Percentiles rank a stretch among this genome's conserved stretches.
Conservation (phyloP, 352 stramenopile genomes). For the Aphanomyces euteiches region DNA sequence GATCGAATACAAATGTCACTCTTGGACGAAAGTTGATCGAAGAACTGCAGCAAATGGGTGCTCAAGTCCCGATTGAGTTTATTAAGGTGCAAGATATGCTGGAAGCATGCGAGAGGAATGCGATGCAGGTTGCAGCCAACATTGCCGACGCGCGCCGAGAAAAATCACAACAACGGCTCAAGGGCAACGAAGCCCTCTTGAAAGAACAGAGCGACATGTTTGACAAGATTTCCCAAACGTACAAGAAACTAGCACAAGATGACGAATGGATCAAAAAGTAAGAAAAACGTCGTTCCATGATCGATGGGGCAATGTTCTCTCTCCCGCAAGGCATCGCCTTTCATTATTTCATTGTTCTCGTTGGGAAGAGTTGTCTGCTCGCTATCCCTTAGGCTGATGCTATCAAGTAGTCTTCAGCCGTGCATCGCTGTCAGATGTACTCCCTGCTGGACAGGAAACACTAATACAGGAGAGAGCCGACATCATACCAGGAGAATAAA, state of each 20-base stretch:
- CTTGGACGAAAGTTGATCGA: constrained; percentile 22
- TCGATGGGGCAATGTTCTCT: too few relatives aligned
- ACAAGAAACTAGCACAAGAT: constrained; percentile 12
- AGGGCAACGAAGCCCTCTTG: constrained; percentile 15
- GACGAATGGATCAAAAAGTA: constrained; percentile 27
- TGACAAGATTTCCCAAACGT: constrained; percentile 4
- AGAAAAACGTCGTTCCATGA: neutral
- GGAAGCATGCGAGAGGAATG: constrained; percentile 19
- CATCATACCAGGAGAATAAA: too few relatives aligned
- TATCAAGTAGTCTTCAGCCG: too few relatives aligned
- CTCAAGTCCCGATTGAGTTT: constrained; percentile 6
- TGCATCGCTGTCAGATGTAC: too few relatives aligned
- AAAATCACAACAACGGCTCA: constrained; percentile 22
- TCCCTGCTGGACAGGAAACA: too few relatives aligned
- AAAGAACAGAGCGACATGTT: constrained; percentile 25
- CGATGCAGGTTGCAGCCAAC: constrained; percentile 16
- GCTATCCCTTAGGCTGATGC: too few relatives aligned
- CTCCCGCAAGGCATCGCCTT: too few relatives aligned
- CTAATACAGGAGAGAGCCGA: too few relatives aligned
- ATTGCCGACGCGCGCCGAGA: constrained; percentile 18
- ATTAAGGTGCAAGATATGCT: constrained; percentile 14
- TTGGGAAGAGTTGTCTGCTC: too few relatives aligned
- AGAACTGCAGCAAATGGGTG: constrained; percentile 7
- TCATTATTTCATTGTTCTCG: too few relatives aligned
- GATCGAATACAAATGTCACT: constrained; percentile 14